phyloP scores from a whole-genome alignment of 2,329 filamentous ascomycete genomes.

The Paecilomyces sp. region DNA sequence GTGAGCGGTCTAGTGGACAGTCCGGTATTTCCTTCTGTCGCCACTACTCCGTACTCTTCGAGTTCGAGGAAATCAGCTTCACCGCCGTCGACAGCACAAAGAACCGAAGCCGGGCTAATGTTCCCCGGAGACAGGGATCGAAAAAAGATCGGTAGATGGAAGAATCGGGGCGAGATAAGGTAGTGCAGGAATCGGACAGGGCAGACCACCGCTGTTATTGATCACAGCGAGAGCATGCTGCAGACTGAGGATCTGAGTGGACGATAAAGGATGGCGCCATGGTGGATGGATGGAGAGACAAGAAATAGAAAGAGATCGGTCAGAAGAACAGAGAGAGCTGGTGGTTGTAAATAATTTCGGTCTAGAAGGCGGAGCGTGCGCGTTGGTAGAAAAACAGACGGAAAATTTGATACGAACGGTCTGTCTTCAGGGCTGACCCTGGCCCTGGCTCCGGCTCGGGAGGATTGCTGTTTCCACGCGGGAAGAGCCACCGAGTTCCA shows the following conservation, averaged over 20 bases:
- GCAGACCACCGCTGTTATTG: conserved; percentile 12
- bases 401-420: background rate
- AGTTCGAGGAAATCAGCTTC: background rate
- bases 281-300: conserved; percentile 5
- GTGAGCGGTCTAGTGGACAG: background rate
- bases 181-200: conserved; percentile 7
- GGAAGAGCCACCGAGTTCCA: background rate
- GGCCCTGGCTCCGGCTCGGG: background rate
- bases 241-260: conserved; percentile 14
- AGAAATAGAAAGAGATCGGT: conserved; percentile 4
- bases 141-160: background rate
- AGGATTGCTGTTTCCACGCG: background rate
- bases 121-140: background rate
- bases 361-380: background rate
- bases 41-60: background rate
- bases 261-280: conserved; percentile 10
- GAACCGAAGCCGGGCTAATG: background rate
- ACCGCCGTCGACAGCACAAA: background rate
- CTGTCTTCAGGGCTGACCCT: background rate
- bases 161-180: conserved; percentile 9
- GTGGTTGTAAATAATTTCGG: background rate
- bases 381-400: background rate
- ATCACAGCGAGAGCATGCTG: conserved; percentile 13
- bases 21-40: background rate
- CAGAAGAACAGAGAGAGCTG: conserved; percentile 8